phyloP scores from a whole-genome alignment of 2,329 filamentous ascomycete genomes.

The Aureobasidium sp. region DNA sequence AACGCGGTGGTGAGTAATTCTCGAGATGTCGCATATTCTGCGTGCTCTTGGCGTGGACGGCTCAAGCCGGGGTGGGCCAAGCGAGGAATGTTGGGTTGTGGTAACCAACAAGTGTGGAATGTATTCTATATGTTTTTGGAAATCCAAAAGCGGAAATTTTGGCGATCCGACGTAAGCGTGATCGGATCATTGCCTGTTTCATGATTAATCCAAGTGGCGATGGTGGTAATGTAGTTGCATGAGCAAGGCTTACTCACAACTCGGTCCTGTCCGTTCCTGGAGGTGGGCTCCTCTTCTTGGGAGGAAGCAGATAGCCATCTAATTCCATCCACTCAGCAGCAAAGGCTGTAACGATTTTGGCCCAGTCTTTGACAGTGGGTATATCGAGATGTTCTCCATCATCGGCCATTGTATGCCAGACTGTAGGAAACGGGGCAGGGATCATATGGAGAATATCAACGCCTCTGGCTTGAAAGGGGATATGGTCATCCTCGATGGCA shows the following conservation, averaged over 20 bases:
- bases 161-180: neutral
- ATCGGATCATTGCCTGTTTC: conserved; percentile 8
- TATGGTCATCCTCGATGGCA: conserved; percentile 67
- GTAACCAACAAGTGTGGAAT: neutral
- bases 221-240: neutral
- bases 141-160: neutral
- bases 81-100: conserved; percentile 2
- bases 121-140: neutral
- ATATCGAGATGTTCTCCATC: conserved; percentile 77
- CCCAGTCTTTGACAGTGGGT: conserved; percentile 78
- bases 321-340: conserved; percentile 88
- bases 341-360: conserved; percentile 73
- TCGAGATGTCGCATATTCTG: neutral
- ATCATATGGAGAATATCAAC: conserved; percentile 89
- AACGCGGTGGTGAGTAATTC: neutral
- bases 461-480: conserved; percentile 80
- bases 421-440: conserved; percentile 66
- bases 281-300: neutral
- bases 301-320: conserved; percentile 41
- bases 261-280: conserved; percentile 6
- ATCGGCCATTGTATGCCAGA: conserved; percentile 83
- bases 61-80: neutral
- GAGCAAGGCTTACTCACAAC: conserved; percentile 14
- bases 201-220: neutral
- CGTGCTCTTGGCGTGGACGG: neutral